Evolutionary conservation across 441 rosid species (phyloP).

Genomic region (Erodium texanum): DNA sequence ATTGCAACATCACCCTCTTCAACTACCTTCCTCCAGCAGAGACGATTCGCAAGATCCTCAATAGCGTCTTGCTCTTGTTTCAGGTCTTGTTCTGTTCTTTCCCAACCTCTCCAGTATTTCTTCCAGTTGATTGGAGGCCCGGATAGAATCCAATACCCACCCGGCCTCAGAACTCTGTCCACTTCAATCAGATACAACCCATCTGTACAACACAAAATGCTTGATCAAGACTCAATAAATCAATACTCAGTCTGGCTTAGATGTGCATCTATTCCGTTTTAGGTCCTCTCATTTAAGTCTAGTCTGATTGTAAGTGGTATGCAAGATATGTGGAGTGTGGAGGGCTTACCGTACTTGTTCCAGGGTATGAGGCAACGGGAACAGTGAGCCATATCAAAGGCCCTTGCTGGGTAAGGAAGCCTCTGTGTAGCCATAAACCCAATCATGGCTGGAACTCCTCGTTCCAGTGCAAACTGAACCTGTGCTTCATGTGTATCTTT

Average conservation of each 20-base stretch:
- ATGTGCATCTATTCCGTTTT: no score
- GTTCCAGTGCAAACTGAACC: constrained; percentile 93
- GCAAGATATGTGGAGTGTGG: neutral
- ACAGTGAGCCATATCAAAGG: constrained; percentile 99
- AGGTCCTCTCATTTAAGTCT: no score
- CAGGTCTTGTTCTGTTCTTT: constrained; percentile 65
- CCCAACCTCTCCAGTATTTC: constrained; percentile 92
- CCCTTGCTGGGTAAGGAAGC: constrained; percentile 84
- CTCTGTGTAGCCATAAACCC: constrained; percentile 96
- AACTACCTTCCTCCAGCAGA: constrained; percentile 54
- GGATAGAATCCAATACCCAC: constrained; percentile 96
- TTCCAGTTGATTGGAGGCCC: constrained; percentile 96
- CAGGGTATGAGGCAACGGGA: constrained; percentile 98
- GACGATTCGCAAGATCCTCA: constrained; percentile 38
- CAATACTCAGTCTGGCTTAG: no score
- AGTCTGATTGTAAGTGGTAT: no score
- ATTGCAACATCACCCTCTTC: constrained; percentile 48
- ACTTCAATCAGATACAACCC: constrained; percentile 82
- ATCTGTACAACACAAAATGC: constrained; percentile 32
- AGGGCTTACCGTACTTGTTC: constrained; percentile 78
- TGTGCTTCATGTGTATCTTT: constrained; percentile 98
- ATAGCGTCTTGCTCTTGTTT: constrained; percentile 18
- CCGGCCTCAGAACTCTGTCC: constrained; percentile 86
- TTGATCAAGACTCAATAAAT: no score
- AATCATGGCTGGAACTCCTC: constrained; percentile 91